A percentile compares a stretch with the other conserved stretches of the same genome.
These are phyloP conservation scores for Nicotiana noctiflora DNA, from an alignment of 257 asterid species.

Conservation along the genomic window DNA sequence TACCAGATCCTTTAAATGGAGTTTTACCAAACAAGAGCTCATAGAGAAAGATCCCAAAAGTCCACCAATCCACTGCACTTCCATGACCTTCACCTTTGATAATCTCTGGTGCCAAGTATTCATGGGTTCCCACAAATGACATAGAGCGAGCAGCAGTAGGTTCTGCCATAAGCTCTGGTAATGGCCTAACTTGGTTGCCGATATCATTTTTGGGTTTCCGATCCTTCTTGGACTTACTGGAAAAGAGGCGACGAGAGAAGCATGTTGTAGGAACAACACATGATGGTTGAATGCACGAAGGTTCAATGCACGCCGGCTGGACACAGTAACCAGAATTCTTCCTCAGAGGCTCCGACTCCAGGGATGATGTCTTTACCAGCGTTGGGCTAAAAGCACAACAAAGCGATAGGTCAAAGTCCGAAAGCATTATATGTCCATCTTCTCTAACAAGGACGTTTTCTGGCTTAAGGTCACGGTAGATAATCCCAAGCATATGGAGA, in stretches of 20 bases:
- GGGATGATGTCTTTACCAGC: conserved; percentile 19
- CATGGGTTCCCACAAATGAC: conserved; percentile 44
- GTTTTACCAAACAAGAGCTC: conserved; percentile 39
- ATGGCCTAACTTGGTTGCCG: conserved; percentile 31
- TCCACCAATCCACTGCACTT: conserved; percentile 47
- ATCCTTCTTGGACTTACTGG: conserved; percentile 28
- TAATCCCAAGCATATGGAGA: conserved; percentile 35
- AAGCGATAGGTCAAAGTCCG: conserved; percentile 36
- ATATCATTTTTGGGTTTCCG: conserved; percentile 25
- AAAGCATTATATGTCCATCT: conserved; percentile 37
- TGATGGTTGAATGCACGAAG: conserved; percentile 35
- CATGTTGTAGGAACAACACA: conserved; percentile 31
- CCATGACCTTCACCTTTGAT: conserved; percentile 47
- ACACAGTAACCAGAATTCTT: conserved; percentile 26
- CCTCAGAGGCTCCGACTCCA: conserved; percentile 19
- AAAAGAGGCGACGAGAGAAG: conserved; percentile 33
- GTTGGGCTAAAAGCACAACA: conserved; percentile 33
- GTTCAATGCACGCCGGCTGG: conserved; percentile 30
- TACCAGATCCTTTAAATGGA: conserved; percentile 40
- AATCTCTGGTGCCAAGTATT: conserved; percentile 39
- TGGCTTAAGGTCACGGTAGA: conserved; percentile 35
- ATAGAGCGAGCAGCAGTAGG: conserved; percentile 40
- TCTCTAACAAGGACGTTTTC: conserved; percentile 34
- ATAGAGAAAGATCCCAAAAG: conserved; percentile 34
- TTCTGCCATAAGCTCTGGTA: conserved; percentile 38